Evolutionary conservation across 371 early-diverging fungal species (phyloP).

Genomic region (Chytridiales sp.): DNA sequence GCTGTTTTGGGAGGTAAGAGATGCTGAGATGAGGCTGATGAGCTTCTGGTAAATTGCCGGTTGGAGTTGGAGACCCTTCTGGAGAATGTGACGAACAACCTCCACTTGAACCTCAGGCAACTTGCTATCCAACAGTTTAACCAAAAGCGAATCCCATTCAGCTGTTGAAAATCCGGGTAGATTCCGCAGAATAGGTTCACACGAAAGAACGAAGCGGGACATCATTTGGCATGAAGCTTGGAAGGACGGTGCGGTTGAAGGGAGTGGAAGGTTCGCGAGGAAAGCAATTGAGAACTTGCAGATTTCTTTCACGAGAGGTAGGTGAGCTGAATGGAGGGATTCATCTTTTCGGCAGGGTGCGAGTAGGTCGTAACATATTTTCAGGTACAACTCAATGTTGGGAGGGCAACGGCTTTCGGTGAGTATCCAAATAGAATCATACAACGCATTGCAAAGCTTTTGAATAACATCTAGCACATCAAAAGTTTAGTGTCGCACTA

Average conservation of each 20-base stretch:
- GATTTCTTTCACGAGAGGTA: background rate
- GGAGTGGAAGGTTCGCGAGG: background rate
- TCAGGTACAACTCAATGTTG: constrained; percentile 11
- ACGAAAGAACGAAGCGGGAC: constrained; percentile 1
- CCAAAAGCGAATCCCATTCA: no score
- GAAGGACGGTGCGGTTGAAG: constrained; percentile 6
- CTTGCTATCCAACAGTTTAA: no score
- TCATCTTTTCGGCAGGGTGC: background rate
- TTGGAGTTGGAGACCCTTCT: no score
- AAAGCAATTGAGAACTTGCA: background rate
- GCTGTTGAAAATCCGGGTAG: no score
- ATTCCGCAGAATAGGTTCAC: background rate
- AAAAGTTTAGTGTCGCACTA: no score
- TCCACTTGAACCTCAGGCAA: no score
- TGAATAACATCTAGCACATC: constrained; percentile 7
- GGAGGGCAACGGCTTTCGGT: constrained; percentile 11
- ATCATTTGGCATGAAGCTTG: constrained; percentile 4
- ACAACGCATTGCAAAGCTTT: constrained; percentile 7
- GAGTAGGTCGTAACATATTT: constrained; percentile 1
- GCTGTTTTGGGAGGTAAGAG: background rate
- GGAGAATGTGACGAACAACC: no score
- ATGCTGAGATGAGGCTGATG: background rate
- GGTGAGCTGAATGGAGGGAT: background rate
- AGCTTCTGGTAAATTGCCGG: constrained; percentile 4
- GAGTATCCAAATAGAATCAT: background rate